Evolutionary conservation across 169 alveolate species (phyloP), one percentile per base, ranked within the genome.

Genomic region (Plasmodium billcollinsi): DNA sequence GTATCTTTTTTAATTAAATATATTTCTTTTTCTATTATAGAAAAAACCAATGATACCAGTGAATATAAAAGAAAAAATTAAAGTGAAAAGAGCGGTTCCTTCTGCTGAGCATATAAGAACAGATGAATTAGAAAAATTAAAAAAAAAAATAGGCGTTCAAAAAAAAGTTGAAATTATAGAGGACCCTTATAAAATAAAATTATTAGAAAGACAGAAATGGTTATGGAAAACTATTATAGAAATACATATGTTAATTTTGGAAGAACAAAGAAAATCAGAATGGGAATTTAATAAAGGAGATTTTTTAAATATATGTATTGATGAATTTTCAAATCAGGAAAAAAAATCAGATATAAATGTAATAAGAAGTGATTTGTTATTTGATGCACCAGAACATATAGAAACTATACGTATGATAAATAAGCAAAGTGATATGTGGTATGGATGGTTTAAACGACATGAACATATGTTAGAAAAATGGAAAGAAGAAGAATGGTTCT

Each of bases 171-270:
- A 52, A 52, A 52, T 15, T 2, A 52, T 14, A 15, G 18, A 14
- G 21, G 18, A 52, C 1, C n/a, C 61, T 52, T 12, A 14, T 52
- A 15, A 14, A 52, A 52, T 52, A 2, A 33, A 33, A 33, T 33
- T 33, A 5, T 33, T 33, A 33, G 45, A 33, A 33, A 33, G 45
- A 33, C 0, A 33, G 45, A 33, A 33, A 33, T 33, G 45, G 45
- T 33, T 33, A 33, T 33, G 65, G 20, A 56, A 56, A 56, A 56
- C 65, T n/a, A 56, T 56, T 6, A 61, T 61, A n/a, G 61, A 52
- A 52, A 52, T 52, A 14, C 61, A 52, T 52, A 52, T 52, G 61
- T 14, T 52, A 15, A 15, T 52, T 14, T 52, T 52, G 18, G 61
- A 52, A 52, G 61, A 52, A 15, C 18, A 15, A 14, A 12, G 18